Evolutionary conservation across 2,329 filamentous ascomycete genomes (phyloP), one percentile per base, ranked within the genome.

Genomic region (Alternaria triticimaculans): DNA sequence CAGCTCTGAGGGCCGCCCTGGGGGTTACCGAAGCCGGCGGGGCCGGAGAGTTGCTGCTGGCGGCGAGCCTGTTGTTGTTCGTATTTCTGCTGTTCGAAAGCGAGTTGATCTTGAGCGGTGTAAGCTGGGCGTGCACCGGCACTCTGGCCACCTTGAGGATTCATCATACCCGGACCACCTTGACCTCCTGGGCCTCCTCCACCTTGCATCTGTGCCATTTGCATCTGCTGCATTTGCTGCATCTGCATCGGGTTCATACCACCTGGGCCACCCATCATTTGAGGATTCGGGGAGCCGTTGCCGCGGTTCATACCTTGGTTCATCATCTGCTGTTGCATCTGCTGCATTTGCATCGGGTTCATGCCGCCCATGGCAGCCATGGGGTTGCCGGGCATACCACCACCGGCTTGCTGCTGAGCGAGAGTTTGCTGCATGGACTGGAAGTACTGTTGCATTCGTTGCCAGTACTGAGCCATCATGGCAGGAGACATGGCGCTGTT

Each of bases 401-500:
- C 72, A 57, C 75, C 79, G 56, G 81, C 80, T 72, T 83, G 81
- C 68, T 79, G 74, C 43, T 78, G 67, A 53, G 90, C 91, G 87
- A 96, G 93, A 78, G 96, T 91, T 75, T 95, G 92, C 81, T 97
- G 94, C 93, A 97, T 96, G 87, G 97, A 90, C 61, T 90, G 86
- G 80, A 97, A 96, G 82, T 97, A 97, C 79, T 97, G 93, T 81
- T 99, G 96, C 95, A 99, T 98, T 51, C 94, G 89, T 80, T 97
- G 93, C 89, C 96, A 97, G 82, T 98, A 97, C 80, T 97, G 94
- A 3, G 96, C 96, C 94, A 98, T 97, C 85, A 97, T 90, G 76
- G 97, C 94, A 1, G 95, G 95, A 20, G 92, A 96, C 92, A 98
- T 96, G 66, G 91, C 90, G 28, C 64, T 73, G 53, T 71, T 75